These are phyloP conservation scores for Lophium mytilinum DNA, from an alignment of 495 filamentous ascomycete genomes.

Conservation along the genomic window DNA sequence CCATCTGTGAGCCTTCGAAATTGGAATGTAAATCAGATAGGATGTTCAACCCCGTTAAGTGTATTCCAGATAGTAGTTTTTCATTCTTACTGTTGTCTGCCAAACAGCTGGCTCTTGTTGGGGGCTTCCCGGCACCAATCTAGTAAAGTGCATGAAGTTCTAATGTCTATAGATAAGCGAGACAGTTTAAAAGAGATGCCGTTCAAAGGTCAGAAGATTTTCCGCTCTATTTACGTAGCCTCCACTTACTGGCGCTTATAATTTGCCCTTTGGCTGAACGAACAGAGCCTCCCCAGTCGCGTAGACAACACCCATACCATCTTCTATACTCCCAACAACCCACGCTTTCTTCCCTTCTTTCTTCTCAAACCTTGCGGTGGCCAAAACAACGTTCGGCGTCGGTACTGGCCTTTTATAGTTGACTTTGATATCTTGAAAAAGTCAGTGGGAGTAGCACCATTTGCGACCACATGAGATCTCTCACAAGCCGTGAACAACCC, in stretches of 20 bases:
- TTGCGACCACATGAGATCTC: neutral
- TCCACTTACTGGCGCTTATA: slow-evolving; percentile 25
- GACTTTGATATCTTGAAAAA: slow-evolving; percentile 41
- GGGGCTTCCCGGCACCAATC: too few species aligned
- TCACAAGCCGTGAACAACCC: slow-evolving; percentile 44
- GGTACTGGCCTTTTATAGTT: slow-evolving; percentile 45
- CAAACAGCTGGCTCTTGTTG: too few species aligned
- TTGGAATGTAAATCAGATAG: too few species aligned
- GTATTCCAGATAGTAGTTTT: too few species aligned
- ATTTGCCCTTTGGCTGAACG: slow-evolving; percentile 23
- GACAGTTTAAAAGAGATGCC: too few species aligned
- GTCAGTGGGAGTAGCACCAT: neutral
- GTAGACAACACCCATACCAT: slow-evolving; percentile 29
- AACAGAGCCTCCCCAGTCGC: slow-evolving; percentile 33
- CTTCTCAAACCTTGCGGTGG: slow-evolving; percentile 34
- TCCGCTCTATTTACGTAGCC: too few species aligned
- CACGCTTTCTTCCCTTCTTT: slow-evolving; percentile 31
- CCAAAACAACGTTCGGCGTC: slow-evolving; percentile 48
- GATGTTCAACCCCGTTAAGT: too few species aligned
- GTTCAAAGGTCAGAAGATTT: too few species aligned
- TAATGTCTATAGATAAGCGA: too few species aligned
- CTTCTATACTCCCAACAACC: slow-evolving; percentile 26
- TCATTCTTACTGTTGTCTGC: too few species aligned
- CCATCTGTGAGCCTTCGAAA: too few species aligned
- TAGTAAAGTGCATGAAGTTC: too few species aligned